These are phyloP conservation scores for Cubamyces lactineus DNA, from an alignment of 768 basidiomycete species.

Conservation along the genomic window DNA sequence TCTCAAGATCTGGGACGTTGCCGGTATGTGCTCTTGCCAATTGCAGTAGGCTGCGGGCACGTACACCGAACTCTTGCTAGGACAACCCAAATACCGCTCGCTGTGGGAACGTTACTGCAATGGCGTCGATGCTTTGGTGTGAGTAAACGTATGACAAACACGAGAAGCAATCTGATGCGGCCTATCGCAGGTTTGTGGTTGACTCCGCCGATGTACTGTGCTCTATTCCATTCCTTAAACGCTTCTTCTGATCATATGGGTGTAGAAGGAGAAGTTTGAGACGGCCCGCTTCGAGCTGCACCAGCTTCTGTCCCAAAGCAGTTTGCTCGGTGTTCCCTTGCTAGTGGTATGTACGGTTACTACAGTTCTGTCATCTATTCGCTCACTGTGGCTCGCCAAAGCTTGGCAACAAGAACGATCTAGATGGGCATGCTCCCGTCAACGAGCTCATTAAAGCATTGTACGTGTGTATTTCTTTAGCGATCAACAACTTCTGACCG, in stretches of 20 bases:
- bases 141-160: slow-evolving; percentile 33
- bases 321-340: slow-evolving; percentile 71
- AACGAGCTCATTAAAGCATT: slow-evolving; percentile 82
- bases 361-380: not conserved
- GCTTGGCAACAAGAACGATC: slow-evolving; percentile 94
- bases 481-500: not conserved
- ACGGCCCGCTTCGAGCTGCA: slow-evolving; percentile 85
- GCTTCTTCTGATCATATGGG: slow-evolving; percentile 10
- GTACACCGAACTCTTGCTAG: slow-evolving; percentile 40
- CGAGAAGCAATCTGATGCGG: not conserved
- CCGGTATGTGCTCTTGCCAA: slow-evolving; percentile 52
- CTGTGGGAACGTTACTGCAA: slow-evolving; percentile 97
- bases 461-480: slow-evolving; percentile 45
- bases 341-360: slow-evolving; percentile 66
- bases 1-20: slow-evolving; percentile 95
- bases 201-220: slow-evolving; percentile 82
- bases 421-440: slow-evolving; percentile 73
- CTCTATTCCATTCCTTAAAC: not conserved
- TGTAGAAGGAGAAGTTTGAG: slow-evolving; percentile 78
- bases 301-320: slow-evolving; percentile 69
- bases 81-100: slow-evolving; percentile 91
- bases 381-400: slow-evolving; percentile 30
- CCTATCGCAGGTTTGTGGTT: slow-evolving; percentile 76
- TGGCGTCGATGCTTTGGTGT: slow-evolving; percentile 93
- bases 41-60: slow-evolving; percentile 2